Evolutionary conservation across 345 rosid genomes (phyloP).

Genomic region (Melaleuca alternifolia): DNA sequence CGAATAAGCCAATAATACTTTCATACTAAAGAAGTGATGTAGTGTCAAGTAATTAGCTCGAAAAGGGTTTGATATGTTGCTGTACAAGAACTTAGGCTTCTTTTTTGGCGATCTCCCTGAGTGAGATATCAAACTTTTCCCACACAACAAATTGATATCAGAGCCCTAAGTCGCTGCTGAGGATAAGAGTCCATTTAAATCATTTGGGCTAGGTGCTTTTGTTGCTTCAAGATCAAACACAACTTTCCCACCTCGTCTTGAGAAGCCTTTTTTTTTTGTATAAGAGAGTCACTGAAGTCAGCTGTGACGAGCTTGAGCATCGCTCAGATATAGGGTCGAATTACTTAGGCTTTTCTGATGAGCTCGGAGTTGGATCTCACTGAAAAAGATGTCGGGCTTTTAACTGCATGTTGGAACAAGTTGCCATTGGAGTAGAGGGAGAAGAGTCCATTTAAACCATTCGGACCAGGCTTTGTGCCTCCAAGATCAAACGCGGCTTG

Average conservation of each 20-base stretch:
- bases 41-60: neutral
- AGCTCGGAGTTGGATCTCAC: neutral
- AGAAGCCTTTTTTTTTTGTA: neutral
- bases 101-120: fast-evolving
- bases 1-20: neutral
- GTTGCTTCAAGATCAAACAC: neutral
- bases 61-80: neutral
- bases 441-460: neutral
- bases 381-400: neutral
- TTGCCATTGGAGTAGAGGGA: neutral
- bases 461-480: neutral
- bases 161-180: fast-evolving
- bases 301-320: neutral
- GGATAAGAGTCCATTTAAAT: neutral
- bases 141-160: neutral
- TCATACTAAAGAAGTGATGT: neutral
- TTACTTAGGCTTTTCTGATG: neutral
- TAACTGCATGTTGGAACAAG: neutral
- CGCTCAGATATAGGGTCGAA: no score
- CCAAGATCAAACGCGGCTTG: neutral
- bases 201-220: neutral
- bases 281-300: neutral
- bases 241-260: neutral
- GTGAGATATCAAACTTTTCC: neutral
- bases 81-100: neutral